These are phyloP conservation scores for Fusarium algeriense DNA, from an alignment of 2,329 filamentous ascomycete species.

Conservation along the genomic window DNA sequence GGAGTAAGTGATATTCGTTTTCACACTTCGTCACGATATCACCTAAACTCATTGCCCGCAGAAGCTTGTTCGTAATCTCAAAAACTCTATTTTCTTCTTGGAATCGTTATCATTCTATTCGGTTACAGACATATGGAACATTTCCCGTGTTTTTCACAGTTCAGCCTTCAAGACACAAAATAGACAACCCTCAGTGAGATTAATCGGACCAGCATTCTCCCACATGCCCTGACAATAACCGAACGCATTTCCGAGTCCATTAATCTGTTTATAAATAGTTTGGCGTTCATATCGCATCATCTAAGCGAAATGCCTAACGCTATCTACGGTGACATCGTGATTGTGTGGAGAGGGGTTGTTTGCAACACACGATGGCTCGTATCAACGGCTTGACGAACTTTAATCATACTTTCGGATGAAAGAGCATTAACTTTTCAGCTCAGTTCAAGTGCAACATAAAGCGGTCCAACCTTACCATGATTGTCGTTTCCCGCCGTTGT, in stretches of 20 bases:
- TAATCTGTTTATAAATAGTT: not conserved
- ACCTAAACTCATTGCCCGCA: rapidly evolving
- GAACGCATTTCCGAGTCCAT: not conserved
- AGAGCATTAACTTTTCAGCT: not conserved
- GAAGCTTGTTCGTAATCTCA: not conserved
- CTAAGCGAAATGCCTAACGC: slow-evolving; percentile 1
- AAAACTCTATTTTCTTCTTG: not conserved
- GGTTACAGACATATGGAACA: not conserved
- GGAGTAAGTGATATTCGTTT: not conserved
- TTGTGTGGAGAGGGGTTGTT: not conserved
- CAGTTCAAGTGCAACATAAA: not conserved
- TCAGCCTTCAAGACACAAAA: not conserved
- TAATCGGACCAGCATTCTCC: not conserved
- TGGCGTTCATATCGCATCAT: not conserved
- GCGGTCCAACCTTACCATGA: not conserved
- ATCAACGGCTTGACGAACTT: not conserved
- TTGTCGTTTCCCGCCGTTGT: not conserved
- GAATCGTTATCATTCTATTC: not conserved
- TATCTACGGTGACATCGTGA: not conserved
- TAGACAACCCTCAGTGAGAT: not conserved
- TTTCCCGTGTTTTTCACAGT: not conserved
- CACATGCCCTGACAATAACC: not conserved
- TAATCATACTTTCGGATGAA: not conserved
- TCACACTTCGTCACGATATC: not conserved
- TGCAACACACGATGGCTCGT: not conserved